A percentile compares a stretch with the other conserved stretches of the same genome.
phyloP scores from a whole-genome alignment of 140 eudicot genomes.

The Cichorium intybus region DNA sequence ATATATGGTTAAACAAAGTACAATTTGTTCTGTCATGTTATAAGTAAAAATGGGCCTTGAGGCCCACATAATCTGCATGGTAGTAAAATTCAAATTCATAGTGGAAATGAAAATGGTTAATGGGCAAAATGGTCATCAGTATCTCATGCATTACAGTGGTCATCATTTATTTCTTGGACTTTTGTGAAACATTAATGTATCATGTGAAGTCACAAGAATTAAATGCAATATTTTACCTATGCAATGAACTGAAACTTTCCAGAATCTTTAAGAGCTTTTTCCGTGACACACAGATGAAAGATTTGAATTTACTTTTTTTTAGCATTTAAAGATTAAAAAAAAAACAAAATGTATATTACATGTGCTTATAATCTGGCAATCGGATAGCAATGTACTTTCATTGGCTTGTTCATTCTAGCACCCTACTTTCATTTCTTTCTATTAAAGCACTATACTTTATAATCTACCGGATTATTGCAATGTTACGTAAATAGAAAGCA shows the following conservation, averaged over 20 bases:
- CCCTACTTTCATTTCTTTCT: no score
- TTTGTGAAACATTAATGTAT: conserved; percentile 8
- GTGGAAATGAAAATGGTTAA: not conserved
- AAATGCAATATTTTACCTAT: conserved; percentile 2
- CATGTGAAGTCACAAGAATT: conserved; percentile 29
- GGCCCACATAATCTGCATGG: not conserved
- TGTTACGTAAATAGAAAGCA: no score
- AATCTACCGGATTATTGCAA: not conserved
- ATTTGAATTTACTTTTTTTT: not conserved
- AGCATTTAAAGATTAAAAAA: not conserved
- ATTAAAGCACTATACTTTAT: no score
- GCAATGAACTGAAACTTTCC: conserved; percentile 3
- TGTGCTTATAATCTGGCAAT: not conserved
- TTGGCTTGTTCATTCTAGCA: not conserved
- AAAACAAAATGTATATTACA: not conserved
- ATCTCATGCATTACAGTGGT: not conserved
- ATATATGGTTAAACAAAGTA: no score
- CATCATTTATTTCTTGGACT: not conserved
- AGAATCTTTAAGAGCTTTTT: conserved; percentile 11
- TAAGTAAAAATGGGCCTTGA: not conserved
- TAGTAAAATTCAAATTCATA: not conserved
- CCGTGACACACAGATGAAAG: conserved; percentile 2
- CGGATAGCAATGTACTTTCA: not conserved
- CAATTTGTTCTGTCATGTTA: no score
- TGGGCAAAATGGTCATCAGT: not conserved